A percentile compares a stretch with the other conserved stretches of the same genome.
Conservation (phyloP, 73 alveolate species). For the Paramecium sonneborni region DNA sequence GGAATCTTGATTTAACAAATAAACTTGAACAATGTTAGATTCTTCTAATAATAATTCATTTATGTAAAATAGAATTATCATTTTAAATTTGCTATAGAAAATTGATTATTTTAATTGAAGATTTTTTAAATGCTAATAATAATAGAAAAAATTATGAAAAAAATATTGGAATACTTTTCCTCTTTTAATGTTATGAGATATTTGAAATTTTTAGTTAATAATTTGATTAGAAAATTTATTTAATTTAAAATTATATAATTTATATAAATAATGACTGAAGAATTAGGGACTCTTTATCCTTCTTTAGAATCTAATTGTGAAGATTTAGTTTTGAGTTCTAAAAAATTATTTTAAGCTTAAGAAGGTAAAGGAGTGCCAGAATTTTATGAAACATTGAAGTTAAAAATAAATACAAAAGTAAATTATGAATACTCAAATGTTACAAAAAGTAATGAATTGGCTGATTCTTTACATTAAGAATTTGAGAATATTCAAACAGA, state of each 20-base stretch:
- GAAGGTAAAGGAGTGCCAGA: constrained; percentile 55
- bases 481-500: constrained; percentile 4
- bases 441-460: constrained; percentile 23
- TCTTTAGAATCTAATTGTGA: constrained; percentile 24
- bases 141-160: no score
- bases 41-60: no score
- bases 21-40: background rate
- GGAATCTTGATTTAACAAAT: background rate
- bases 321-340: constrained; percentile 48
- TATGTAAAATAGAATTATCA: no score
- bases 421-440: constrained; percentile 61
- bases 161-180: no score
- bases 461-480: background rate
- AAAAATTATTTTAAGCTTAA: constrained; percentile 43
- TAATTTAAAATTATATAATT: no score
- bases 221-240: no score
- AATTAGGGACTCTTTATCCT: background rate
- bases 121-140: no score
- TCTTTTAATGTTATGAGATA: no score
- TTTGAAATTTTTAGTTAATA: no score
- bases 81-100: no score
- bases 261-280: background rate
- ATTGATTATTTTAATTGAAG: no score
- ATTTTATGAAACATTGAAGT: constrained; percentile 53
- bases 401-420: constrained; percentile 57